Percentiles rank a stretch among this genome's conserved stretches.
These are phyloP conservation scores for Plasmodium reichenowi DNA, from an alignment of 169 alveolate genomes.

Conservation along the genomic window DNA sequence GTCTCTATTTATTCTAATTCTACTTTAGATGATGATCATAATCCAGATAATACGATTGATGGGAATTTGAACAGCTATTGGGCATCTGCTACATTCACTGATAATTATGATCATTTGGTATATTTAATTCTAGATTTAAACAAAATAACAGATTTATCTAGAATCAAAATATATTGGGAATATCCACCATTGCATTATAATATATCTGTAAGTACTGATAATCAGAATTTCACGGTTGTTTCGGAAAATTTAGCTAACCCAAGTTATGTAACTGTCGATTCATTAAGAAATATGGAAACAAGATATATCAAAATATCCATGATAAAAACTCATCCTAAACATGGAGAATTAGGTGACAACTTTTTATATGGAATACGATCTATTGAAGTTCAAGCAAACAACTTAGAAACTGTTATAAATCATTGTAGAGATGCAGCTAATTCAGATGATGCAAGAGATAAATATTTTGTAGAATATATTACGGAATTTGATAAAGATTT, in stretches of 20 bases:
- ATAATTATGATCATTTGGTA: constrained; percentile 81
- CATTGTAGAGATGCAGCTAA: constrained; percentile 92
- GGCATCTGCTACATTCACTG: constrained; percentile 91
- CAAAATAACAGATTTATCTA: constrained; percentile 79
- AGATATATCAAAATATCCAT: constrained; percentile 85
- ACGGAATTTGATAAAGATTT: constrained; percentile 85
- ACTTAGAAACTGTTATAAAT: constrained; percentile 86
- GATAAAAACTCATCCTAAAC: constrained; percentile 90
- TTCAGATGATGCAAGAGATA: constrained; percentile 92
- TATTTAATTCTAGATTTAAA: constrained; percentile 85
- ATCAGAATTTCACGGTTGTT: constrained; percentile 80
- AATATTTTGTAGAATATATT: constrained; percentile 90
- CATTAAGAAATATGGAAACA: constrained; percentile 84
- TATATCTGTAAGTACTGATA: constrained; percentile 88
- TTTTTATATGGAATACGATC: constrained; percentile 91
- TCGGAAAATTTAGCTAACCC: constrained; percentile 86
- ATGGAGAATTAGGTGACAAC: constrained; percentile 87
- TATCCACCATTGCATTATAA: constrained; percentile 91
- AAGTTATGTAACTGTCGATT: constrained; percentile 83
- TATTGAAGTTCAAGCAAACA: constrained; percentile 87
- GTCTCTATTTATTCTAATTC: constrained; percentile 77
- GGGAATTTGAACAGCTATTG: constrained; percentile 90
- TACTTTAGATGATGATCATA: constrained; percentile 82
- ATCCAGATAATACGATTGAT: constrained; percentile 87
- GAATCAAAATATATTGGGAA: constrained; percentile 91